These are phyloP conservation scores for Ballota nigra DNA, from an alignment of 257 asterid species.

Conservation along the genomic window DNA sequence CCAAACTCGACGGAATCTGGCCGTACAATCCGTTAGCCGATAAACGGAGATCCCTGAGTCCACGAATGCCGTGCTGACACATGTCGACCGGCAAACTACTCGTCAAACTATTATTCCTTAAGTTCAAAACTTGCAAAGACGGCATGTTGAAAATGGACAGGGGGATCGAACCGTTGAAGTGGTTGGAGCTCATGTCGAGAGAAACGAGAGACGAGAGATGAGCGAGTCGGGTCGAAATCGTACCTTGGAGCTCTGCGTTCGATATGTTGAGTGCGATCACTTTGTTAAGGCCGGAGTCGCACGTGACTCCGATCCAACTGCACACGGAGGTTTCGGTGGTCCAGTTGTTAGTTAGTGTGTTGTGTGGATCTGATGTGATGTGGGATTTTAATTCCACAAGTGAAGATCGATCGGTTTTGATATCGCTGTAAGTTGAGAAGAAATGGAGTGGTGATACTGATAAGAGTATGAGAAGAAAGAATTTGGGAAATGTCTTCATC, in stretches of 20 bases:
- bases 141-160: not conserved
- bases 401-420: not conserved
- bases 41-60: not conserved
- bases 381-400: not conserved
- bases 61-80: not conserved
- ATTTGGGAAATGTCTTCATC: not conserved
- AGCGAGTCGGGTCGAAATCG: not conserved
- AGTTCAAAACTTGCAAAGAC: not conserved
- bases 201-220: constrained; percentile 10
- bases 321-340: not conserved
- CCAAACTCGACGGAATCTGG: constrained; percentile 9
- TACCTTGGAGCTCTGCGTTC: not conserved
- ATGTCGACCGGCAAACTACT: not conserved
- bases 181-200: not conserved
- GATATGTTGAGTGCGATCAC: not conserved
- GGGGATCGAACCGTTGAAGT: not conserved
- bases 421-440: not conserved
- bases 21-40: not conserved
- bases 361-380: constrained; percentile 4
- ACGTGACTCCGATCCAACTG: constrained; percentile 5
- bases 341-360: not conserved
- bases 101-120: not conserved
- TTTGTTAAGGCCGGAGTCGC: not conserved
- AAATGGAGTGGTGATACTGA: not conserved
- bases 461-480: not conserved